Evolutionary conservation across 176 grass and related monocot genomes (phyloP).

Genomic region (Zea luxurians): DNA sequence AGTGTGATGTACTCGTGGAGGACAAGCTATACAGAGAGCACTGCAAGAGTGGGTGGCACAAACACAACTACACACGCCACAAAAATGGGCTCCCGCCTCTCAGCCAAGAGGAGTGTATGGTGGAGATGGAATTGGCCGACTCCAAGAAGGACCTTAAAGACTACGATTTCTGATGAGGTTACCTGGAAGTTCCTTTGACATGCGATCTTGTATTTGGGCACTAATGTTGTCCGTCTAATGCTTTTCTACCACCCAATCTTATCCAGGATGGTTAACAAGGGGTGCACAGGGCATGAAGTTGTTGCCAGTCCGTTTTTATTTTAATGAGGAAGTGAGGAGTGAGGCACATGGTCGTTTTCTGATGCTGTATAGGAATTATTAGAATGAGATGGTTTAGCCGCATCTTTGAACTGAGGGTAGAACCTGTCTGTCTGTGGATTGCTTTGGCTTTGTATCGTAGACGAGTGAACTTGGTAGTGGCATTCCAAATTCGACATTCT

Average conservation of each 20-base stretch:
- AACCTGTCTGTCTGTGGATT: not conserved
- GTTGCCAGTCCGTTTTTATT: not conserved
- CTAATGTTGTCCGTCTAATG: not conserved
- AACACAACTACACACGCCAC: slow-evolving; percentile 75
- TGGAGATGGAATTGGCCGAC: slow-evolving; percentile 60
- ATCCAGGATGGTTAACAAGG: not conserved
- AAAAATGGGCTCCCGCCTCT: slow-evolving; percentile 60
- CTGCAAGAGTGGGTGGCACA: slow-evolving; percentile 84
- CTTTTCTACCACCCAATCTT: not conserved
- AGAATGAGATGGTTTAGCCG: not conserved
- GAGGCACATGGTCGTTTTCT: not conserved
- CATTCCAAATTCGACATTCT: not conserved
- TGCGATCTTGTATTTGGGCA: not conserved
- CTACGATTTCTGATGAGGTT: slow-evolving; percentile 69
- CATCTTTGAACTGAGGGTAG: not conserved
- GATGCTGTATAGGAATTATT: not conserved
- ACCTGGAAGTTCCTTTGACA: not conserved
- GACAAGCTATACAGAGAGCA: slow-evolving; percentile 80
- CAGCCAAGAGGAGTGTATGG: slow-evolving; percentile 63
- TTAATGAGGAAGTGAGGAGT: not conserved
- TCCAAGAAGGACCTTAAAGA: slow-evolving; percentile 67
- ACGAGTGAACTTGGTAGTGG: not conserved
- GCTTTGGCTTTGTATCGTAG: not conserved
- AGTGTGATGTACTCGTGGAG: slow-evolving; percentile 58
- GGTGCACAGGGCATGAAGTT: not conserved